Evolutionary conservation across 345 rosid species (phyloP).

Genomic region (Camelina laxa): DNA sequence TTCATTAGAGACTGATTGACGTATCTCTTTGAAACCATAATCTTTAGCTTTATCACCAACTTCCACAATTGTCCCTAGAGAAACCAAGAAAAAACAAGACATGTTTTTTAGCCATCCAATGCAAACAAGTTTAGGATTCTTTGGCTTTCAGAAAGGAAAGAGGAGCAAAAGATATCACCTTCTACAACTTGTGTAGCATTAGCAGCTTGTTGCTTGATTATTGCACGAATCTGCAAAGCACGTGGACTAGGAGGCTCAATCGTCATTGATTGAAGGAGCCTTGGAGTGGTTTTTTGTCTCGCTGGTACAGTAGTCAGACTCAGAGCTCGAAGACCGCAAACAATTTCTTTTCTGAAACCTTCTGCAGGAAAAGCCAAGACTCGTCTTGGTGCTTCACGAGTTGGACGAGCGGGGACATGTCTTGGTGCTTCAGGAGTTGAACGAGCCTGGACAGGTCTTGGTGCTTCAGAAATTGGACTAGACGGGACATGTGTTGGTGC

Average conservation of each 20-base stretch:
- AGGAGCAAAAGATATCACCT: constrained; percentile 30
- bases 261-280: neutral
- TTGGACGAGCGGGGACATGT: neutral
- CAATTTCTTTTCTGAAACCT: constrained; percentile 1
- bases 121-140: constrained; percentile 28
- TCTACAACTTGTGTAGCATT: constrained; percentile 23
- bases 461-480: constrained; percentile 6
- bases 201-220: constrained; percentile 23
- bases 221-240: constrained; percentile 30
- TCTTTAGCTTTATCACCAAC: constrained; percentile 41
- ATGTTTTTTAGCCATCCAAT: neutral
- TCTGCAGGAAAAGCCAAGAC: constrained; percentile 1
- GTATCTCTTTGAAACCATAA: constrained; percentile 38
- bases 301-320: constrained; percentile 9
- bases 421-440: neutral
- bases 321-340: constrained; percentile 36
- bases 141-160: constrained; percentile 21
- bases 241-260: constrained; percentile 33
- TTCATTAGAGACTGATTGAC: constrained; percentile 28
- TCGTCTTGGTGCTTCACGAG: neutral
- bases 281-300: constrained; percentile 17
- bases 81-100: constrained; percentile 19
- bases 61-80: constrained; percentile 42
- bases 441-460: neutral
- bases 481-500: neutral